Percentiles rank a stretch among this genome's conserved stretches.
Evolutionary conservation across 176 grass and related monocot genomes (phyloP).

Genomic region (Musa itinerans): DNA sequence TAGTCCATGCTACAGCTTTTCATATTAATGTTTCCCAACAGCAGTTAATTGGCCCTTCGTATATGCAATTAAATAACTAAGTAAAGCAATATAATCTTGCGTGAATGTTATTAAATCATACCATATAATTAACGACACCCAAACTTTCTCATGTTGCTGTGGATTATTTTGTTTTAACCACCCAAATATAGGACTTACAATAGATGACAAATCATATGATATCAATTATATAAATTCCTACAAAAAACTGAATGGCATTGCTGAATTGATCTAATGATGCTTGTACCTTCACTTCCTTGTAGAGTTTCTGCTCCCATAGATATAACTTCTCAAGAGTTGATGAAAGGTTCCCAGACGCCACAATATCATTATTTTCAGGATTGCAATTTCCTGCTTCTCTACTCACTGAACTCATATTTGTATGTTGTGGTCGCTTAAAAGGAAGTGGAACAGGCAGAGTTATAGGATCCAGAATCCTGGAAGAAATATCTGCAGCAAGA

Average conservation of each 20-base stretch:
- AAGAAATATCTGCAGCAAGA: slow-evolving; percentile 54
- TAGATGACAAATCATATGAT: not conserved
- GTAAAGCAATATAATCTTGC: not conserved
- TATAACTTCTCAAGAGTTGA: slow-evolving; percentile 85
- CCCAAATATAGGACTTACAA: not conserved
- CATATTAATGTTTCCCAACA: not conserved
- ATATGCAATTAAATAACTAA: not conserved
- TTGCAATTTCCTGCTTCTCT: slow-evolving; percentile 15
- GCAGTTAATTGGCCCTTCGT: not conserved
- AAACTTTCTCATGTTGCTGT: not conserved
- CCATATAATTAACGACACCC: not conserved
- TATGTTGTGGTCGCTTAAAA: slow-evolving; percentile 12
- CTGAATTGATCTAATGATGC: not conserved
- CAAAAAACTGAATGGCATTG: not conserved
- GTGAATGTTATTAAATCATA: not conserved
- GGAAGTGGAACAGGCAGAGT: slow-evolving; percentile 22
- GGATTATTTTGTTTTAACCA: no score
- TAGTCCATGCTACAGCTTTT: not conserved
- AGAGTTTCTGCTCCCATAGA: slow-evolving; percentile 83
- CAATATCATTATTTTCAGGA: not conserved
- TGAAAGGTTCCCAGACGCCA: slow-evolving; percentile 33
- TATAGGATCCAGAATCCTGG: slow-evolving; percentile 41
- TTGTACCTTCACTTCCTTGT: slow-evolving; percentile 80
- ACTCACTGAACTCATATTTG: slow-evolving; percentile 22
- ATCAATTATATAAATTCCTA: not conserved